phyloP scores from a whole-genome alignment of 2,329 filamentous ascomycete genomes.

The Drechmeria coniospora region DNA sequence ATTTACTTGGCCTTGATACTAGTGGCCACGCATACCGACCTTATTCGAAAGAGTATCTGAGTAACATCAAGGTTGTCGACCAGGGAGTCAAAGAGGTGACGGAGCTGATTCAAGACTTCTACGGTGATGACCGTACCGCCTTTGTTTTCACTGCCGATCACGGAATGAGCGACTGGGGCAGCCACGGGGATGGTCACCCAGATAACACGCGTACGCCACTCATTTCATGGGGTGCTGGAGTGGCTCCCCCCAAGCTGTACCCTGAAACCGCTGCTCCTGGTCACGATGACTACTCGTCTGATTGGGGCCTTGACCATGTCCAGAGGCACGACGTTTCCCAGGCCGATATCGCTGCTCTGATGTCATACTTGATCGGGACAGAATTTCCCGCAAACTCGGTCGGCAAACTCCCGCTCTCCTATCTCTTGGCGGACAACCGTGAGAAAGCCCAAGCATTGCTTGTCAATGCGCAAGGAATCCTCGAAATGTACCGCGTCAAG shows the following conservation, averaged over 20 bases:
- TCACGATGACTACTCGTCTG: constrained; percentile 80
- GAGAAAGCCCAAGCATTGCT: constrained; percentile 76
- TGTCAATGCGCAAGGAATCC: constrained; percentile 69
- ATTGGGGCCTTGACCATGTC: constrained; percentile 72
- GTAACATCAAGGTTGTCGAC: constrained; percentile 91
- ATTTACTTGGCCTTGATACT: constrained; percentile 83
- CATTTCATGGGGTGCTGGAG: constrained; percentile 83
- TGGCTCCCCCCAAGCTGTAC: constrained; percentile 55
- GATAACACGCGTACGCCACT: constrained; percentile 92
- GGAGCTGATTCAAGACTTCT: constrained; percentile 71
- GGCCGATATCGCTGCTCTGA: constrained; percentile 85
- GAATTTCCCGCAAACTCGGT: constrained; percentile 95
- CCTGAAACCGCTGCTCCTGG: constrained; percentile 49
- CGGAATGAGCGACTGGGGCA: constrained; percentile 99
- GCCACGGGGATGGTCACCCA: constrained; percentile 92
- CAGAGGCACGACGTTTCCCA: constrained; percentile 83
- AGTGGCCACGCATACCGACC: constrained; percentile 74
- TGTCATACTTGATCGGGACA: constrained; percentile 79
- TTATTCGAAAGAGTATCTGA: constrained; percentile 87
- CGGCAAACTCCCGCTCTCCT: constrained; percentile 76
- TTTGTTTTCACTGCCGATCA: constrained; percentile 97
- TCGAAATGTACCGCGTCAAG: constrained; percentile 95
- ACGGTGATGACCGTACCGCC: constrained; percentile 69
- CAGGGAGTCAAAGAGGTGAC: constrained; percentile 75
- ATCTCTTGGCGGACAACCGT: constrained; percentile 52